Percentiles rank a stretch among this genome's conserved stretches.
Conservation (phyloP, 2,329 filamentous ascomycete genomes). For the Colletotrichum sp. region DNA sequence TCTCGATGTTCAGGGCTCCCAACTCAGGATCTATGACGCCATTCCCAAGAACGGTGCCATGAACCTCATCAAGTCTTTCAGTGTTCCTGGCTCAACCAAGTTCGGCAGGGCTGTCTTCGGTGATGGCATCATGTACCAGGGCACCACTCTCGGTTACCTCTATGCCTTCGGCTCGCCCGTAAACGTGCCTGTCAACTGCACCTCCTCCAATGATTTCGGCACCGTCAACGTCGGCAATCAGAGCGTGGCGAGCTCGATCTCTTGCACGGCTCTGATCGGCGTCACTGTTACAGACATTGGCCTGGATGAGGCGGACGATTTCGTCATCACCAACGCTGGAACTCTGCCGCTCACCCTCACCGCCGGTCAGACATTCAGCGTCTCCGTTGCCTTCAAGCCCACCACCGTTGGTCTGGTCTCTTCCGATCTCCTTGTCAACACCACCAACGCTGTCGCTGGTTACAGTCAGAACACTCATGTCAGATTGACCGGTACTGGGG, state of each 20-base stretch:
- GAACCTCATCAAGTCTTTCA: slow-evolving; percentile 54
- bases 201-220: slow-evolving; percentile 52
- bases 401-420: slow-evolving; percentile 51
- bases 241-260: slow-evolving; percentile 37
- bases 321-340: slow-evolving; percentile 40
- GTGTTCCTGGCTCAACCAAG: slow-evolving; percentile 56
- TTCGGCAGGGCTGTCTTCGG: slow-evolving; percentile 64
- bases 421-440: slow-evolving; percentile 51
- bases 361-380: slow-evolving; percentile 43
- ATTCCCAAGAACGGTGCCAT: slow-evolving; percentile 51
- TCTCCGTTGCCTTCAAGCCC: slow-evolving; percentile 51
- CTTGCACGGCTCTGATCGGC: slow-evolving; percentile 52
- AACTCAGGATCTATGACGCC: slow-evolving; percentile 58
- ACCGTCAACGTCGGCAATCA: slow-evolving; percentile 27
- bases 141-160: slow-evolving; percentile 53
- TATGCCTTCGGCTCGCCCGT: slow-evolving; percentile 63
- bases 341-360: slow-evolving; percentile 32
- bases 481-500: slow-evolving; percentile 52
- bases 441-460: slow-evolving; percentile 48
- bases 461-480: slow-evolving; percentile 53
- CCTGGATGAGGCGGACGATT: slow-evolving; percentile 36
- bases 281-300: slow-evolving; percentile 45
- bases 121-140: slow-evolving; percentile 60
- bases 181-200: slow-evolving; percentile 59
- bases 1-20: slow-evolving; percentile 57